Evolutionary conservation across 495 filamentous ascomycete species (phyloP), one percentile per base, ranked within the genome.

Genomic region (Collariella sp.): DNA sequence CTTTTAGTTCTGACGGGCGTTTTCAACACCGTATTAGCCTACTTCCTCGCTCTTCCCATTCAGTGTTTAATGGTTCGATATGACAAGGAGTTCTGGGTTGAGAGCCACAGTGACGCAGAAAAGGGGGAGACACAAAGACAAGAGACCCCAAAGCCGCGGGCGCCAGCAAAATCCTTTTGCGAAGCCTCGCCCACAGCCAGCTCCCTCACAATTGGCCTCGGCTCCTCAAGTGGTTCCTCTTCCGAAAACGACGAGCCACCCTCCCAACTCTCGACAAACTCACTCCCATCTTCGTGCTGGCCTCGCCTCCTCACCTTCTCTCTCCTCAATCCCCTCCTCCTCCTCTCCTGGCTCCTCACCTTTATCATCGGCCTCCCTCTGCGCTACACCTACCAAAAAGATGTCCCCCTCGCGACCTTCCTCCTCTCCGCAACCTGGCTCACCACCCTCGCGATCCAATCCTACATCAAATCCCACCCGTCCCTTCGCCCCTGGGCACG

Each of bases 381-480:
- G 2, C 62, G 67, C 10, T 53, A 57, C 33, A 19, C 54, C 9
- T 54, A 57, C 1, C 18, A 23, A 0, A 58, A 68, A 56, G 58
- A 62, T 23, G 57, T 61, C 6, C 49, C 67, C 18, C 67, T 75
- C 13, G 67, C 73, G 0, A 65, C 66, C 22, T 62, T 62, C 4
- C 61, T 67, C 26, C 67, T 75, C 22, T 57, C 67, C 40, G 56
- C 73, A 10, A 55, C 70, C 51, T 77, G 75, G 75, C 54, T 70
- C 13, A 44, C 67, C 11, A 64, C 68, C 11, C 61, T 76, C 5
- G 59, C 68, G 13, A 53, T 73, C 23, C 75, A 76, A 52, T 50
- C 59, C 12, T 47, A 50, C 2, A 51, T 73, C 53, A 74, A 70
- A 42, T 19, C 49, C 1, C 12, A 46, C n/a, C 59, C 65, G 5